These are phyloP conservation scores for Ophiosphaerella narmari DNA, from an alignment of 2,329 filamentous ascomycete genomes.

Conservation along the genomic window DNA sequence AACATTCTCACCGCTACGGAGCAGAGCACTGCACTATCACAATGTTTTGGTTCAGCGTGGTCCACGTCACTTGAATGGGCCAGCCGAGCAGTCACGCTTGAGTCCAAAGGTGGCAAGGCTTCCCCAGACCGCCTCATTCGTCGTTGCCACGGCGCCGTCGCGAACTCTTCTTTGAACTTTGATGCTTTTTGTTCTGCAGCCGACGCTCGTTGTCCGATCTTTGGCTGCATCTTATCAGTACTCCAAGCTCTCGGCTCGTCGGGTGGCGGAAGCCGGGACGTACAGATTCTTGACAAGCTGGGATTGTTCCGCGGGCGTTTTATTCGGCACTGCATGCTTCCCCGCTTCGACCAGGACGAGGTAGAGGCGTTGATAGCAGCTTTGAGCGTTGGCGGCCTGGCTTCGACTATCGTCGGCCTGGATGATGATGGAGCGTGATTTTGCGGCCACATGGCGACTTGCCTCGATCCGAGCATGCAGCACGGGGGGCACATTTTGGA, in stretches of 20 bases:
- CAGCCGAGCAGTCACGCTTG: slow-evolving; percentile 4
- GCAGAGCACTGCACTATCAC: slow-evolving; percentile 10
- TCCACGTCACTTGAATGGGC: slow-evolving; percentile 24
- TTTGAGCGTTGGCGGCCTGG: slow-evolving; percentile 63
- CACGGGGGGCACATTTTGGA: slow-evolving; percentile 58
- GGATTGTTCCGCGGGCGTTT: slow-evolving; percentile 62
- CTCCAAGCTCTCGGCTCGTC: slow-evolving; percentile 14
- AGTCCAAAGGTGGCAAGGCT: slow-evolving; percentile 6
- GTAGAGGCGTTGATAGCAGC: slow-evolving; percentile 63
- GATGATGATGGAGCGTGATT: slow-evolving; percentile 61
- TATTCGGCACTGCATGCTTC: slow-evolving; percentile 59
- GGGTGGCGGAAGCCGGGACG: slow-evolving; percentile 19
- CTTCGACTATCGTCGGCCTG: slow-evolving; percentile 68
- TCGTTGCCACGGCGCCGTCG: slow-evolving; percentile 50
- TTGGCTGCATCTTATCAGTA: slow-evolving; percentile 50
- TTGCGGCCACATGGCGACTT: slow-evolving; percentile 61
- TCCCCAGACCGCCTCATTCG: slow-evolving; percentile 24
- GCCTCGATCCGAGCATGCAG: slow-evolving; percentile 57
- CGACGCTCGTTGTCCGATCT: slow-evolving; percentile 62
- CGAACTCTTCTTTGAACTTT: slow-evolving; percentile 65
- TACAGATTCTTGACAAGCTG: slow-evolving; percentile 61
- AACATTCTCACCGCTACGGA: slow-evolving; percentile 22
- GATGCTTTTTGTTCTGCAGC: slow-evolving; percentile 62
- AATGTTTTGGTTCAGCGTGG: slow-evolving; percentile 13
- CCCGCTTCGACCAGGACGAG: slow-evolving; percentile 59